Evolutionary conservation across 2,329 filamentous ascomycete genomes (phyloP).

Genomic region (Nigrograna mackinnonii): DNA sequence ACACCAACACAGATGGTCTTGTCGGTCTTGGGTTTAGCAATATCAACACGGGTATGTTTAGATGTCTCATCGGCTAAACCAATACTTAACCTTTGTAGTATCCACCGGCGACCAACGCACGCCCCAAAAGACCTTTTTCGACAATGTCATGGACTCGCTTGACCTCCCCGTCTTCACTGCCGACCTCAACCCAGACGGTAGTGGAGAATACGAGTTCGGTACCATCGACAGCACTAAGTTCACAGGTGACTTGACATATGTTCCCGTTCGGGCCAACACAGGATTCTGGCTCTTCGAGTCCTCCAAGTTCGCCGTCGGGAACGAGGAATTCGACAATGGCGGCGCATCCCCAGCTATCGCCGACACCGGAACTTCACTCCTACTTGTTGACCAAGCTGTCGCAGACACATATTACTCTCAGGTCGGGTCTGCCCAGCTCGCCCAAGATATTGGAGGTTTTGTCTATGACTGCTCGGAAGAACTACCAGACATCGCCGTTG

Average conservation of each 20-base stretch:
- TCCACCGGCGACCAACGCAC: constrained; percentile 61
- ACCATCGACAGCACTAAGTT: constrained; percentile 68
- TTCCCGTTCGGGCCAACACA: constrained; percentile 61
- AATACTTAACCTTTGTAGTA: too few relatives aligned
- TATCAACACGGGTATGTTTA: constrained; percentile 59
- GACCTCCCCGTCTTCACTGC: constrained; percentile 72
- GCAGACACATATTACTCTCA: constrained; percentile 51
- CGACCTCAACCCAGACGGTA: constrained; percentile 62
- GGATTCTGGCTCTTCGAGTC: constrained; percentile 74
- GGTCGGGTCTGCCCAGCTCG: constrained; percentile 42
- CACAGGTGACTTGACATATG: constrained; percentile 63
- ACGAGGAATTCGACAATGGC: constrained; percentile 59
- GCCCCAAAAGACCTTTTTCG: constrained; percentile 73
- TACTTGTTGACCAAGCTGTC: constrained; percentile 61
- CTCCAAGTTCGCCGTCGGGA: constrained; percentile 59
- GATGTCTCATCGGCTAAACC: constrained; percentile 50
- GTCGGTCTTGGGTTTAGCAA: constrained; percentile 69
- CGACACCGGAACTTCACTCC: constrained; percentile 64
- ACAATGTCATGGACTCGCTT: constrained; percentile 66
- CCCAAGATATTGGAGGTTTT: constrained; percentile 45
- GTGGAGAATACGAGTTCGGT: constrained; percentile 75
- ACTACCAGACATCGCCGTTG: constrained; percentile 53
- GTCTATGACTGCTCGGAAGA: constrained; percentile 47
- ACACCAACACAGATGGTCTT: constrained; percentile 68
- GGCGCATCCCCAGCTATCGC: constrained; percentile 48